phyloP scores from a whole-genome alignment of 2,329 filamentous ascomycete genomes.

The Lasiodiplodia sp. region DNA sequence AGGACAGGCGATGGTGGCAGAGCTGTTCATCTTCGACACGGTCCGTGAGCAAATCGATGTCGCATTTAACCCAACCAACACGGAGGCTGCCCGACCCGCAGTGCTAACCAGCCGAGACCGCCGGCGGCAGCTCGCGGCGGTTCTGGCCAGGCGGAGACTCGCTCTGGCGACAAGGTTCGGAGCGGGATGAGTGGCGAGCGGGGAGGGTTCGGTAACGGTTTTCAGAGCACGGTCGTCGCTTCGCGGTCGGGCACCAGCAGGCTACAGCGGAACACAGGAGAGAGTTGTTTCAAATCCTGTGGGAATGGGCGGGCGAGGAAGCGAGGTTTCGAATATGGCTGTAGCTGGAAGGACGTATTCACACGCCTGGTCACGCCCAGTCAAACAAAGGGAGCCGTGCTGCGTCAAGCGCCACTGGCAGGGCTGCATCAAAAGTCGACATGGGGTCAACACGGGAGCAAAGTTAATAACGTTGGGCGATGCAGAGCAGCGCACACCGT shows the following conservation, averaged over 20 bases:
- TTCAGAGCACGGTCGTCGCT: slow-evolving; percentile 12
- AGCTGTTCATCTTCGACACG: slow-evolving; percentile 52
- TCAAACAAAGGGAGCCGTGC: slow-evolving; percentile 1
- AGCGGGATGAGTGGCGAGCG: slow-evolving; percentile 13
- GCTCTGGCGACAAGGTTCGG: slow-evolving; percentile 24
- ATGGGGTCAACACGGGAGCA: neutral
- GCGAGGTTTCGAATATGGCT: slow-evolving; percentile 8
- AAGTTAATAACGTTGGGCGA: slow-evolving; percentile 7
- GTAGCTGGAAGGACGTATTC: neutral
- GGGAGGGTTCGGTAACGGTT: neutral
- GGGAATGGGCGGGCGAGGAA: slow-evolving; percentile 1
- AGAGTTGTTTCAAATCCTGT: slow-evolving; percentile 13
- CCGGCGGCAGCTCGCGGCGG: slow-evolving; percentile 14
- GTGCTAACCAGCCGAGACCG: slow-evolving; percentile 13
- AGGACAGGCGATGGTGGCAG: slow-evolving; percentile 55
- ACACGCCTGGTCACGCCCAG: neutral
- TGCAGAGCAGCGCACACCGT: slow-evolving; percentile 6
- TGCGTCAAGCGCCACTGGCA: slow-evolving; percentile 11
- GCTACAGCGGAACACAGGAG: neutral
- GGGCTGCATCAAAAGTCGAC: slow-evolving; percentile 1
- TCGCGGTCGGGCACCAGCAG: neutral
- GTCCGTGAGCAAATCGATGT: slow-evolving; percentile 48
- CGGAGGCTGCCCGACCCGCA: slow-evolving; percentile 5
- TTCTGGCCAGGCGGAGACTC: slow-evolving; percentile 15
- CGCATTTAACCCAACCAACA: slow-evolving; percentile 13